Percentiles rank a stretch among this genome's conserved stretches.
phyloP scores from a whole-genome alignment of 2,329 filamentous ascomycete genomes.

The Blumeriella jaapii region DNA sequence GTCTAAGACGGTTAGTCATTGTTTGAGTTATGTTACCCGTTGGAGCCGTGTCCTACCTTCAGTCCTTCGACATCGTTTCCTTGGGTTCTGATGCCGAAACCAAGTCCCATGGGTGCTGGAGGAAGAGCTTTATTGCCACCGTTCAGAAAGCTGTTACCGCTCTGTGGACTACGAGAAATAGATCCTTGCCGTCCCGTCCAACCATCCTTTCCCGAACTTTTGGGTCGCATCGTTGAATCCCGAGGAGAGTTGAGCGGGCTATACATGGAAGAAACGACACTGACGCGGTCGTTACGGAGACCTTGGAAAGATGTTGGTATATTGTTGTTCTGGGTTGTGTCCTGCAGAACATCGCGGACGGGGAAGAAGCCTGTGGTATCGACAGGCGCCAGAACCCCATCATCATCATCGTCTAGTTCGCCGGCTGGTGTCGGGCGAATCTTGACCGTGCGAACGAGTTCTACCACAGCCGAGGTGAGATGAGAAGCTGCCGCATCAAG shows the following conservation, averaged over 20 bases:
- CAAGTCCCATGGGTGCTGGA: conserved; percentile 27
- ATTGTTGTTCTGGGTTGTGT: conserved; percentile 3
- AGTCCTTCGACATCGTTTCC: conserved; percentile 46
- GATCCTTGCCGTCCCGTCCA: conserved; percentile 17
- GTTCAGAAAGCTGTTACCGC: conserved; percentile 21
- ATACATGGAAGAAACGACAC: conserved; percentile 61
- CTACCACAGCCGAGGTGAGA: conserved; percentile 73
- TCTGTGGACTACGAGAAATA: conserved; percentile 21
- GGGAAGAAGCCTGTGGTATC: conserved; percentile 61
- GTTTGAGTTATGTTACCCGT: not conserved
- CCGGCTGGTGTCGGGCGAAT: conserved; percentile 64
- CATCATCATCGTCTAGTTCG: conserved; percentile 70
- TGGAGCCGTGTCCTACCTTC: conserved; percentile 40
- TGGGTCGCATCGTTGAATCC: conserved; percentile 34
- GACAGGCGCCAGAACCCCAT: conserved; percentile 53
- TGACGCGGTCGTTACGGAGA: conserved; percentile 43
- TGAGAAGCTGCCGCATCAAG: conserved; percentile 90
- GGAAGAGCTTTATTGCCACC: conserved; percentile 21
- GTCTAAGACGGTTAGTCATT: conserved; percentile 35
- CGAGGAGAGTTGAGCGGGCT: conserved; percentile 61
- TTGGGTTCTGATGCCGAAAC: conserved; percentile 31
- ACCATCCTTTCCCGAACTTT: conserved; percentile 25
- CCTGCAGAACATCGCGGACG: conserved; percentile 31
- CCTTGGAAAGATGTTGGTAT: conserved; percentile 43
- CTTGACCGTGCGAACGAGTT: conserved; percentile 74